Evolutionary conservation across 306 rosid species (phyloP).

Genomic region (Ochetophila trinervis): DNA sequence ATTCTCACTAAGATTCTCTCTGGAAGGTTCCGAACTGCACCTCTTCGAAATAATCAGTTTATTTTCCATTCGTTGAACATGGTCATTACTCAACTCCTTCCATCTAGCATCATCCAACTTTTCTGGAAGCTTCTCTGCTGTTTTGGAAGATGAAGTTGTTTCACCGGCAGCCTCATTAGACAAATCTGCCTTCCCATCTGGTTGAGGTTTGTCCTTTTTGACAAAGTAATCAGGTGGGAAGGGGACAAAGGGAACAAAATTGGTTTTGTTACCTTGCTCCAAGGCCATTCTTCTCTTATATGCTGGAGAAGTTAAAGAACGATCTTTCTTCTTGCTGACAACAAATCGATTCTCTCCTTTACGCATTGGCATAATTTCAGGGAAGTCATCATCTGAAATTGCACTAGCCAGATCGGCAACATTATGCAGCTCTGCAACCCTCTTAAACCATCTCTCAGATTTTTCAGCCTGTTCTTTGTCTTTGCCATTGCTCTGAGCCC

Average conservation of each 20-base stretch:
- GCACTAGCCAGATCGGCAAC: slow-evolving; percentile 57
- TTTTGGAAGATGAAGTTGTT: slow-evolving; percentile 33
- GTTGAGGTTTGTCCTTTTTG: slow-evolving; percentile 48
- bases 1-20: slow-evolving; percentile 27
- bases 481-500: slow-evolving; percentile 29
- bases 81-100: slow-evolving; percentile 12
- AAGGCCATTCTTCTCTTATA: slow-evolving; percentile 68
- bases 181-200: slow-evolving; percentile 31
- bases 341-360: slow-evolving; percentile 94
- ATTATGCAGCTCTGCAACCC: slow-evolving; percentile 76
- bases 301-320: slow-evolving; percentile 81
- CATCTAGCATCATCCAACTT: slow-evolving; percentile 27
- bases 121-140: slow-evolving; percentile 28
- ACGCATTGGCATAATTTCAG: slow-evolving; percentile 90
- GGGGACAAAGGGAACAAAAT: slow-evolving; percentile 87
- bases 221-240: slow-evolving; percentile 92
- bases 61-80: slow-evolving; percentile 21
- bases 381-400: slow-evolving; percentile 78
- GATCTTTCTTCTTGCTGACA: slow-evolving; percentile 83
- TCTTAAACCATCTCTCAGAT: slow-evolving; percentile 87
- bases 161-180: slow-evolving; percentile 22
- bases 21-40: slow-evolving; percentile 26
- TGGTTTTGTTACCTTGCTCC: slow-evolving; percentile 63
- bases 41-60: slow-evolving; percentile 19
- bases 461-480: slow-evolving; percentile 70